Evolutionary conservation across 768 basidiomycete species (phyloP), one percentile per base, ranked within the genome.

Genomic region (Pisolithus orientalis): DNA sequence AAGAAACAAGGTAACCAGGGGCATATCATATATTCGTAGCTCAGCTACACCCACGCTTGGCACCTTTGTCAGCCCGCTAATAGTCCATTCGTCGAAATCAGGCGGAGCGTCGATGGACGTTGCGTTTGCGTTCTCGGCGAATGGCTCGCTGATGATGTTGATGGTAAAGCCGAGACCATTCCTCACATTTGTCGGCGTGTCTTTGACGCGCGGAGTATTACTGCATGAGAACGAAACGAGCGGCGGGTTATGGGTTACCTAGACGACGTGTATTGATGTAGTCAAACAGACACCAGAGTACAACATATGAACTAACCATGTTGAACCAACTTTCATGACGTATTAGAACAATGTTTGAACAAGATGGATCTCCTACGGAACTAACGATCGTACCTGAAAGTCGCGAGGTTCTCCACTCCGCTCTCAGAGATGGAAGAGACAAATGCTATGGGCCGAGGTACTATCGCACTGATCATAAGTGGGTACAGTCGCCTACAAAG

Each of bases 101-200:
- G 59, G 50, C 4, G 76, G 75, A 3, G 72, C 59, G 32, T 77
- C 71, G 13, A 75, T 57, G 13, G 70, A 51, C 0, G 69, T 62
- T 24, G 59, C 59, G 53, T 75, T 73, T 0, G 75, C 75, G 7
- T 66, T 61, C 49, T 76, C 66, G 2, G 70, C 37, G 40, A 68
- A 76, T 2, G 75, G 69, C 73, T 21, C 21, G 21, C 21, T 21
- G 21, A 21, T 21, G 21, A 21, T 21, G 2, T 21, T 21, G 21
- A 21, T 21, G 21, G 21, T 21, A 21, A 21, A 21, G 21, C 21
- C 21, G 21, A 21, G 21, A 2, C 21, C 21, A 1, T 64, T 65
- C 57, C 65, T 68, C 57, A 81, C 76, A 56, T 81, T 82, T 28
- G 58, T 56, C 28, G 69, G 59, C 0, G 77, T 79, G 53, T 82